Evolutionary conservation across 129 eudicot species (phyloP).

Genomic region (Ambrosia artemisiifolia): DNA sequence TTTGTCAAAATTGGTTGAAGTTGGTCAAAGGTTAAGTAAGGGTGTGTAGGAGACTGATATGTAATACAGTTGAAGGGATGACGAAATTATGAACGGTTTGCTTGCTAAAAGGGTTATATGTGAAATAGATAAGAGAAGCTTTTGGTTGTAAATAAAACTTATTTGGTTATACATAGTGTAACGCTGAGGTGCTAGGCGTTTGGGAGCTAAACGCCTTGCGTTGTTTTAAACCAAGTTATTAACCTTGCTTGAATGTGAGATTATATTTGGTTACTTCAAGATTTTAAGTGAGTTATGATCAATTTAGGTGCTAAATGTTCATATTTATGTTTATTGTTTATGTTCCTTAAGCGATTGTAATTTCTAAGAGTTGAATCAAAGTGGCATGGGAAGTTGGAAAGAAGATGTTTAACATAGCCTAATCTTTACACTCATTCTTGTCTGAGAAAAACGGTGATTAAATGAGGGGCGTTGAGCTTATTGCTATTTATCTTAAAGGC

Average conservation of each 20-base stretch:
- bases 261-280: conserved; percentile 1
- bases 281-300: neutral
- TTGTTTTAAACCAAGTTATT: neutral
- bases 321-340: conserved; percentile 5
- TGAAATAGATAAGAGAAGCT: too few relatives aligned
- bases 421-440: neutral
- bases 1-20: too few relatives aligned
- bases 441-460: neutral
- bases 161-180: too few relatives aligned
- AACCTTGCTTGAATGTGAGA: neutral
- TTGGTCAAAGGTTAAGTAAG: too few relatives aligned
- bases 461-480: neutral
- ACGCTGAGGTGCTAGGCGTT: too few relatives aligned
- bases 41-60: too few relatives aligned
- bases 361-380: conserved; percentile 4
- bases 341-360: neutral
- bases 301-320: neutral
- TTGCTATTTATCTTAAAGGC: neutral
- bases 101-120: too few relatives aligned
- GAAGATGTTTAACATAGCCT: neutral
- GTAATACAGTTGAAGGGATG: too few relatives aligned
- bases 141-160: too few relatives aligned
- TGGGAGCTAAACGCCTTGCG: too few relatives aligned
- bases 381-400: neutral
- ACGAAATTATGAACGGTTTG: too few relatives aligned